phyloP scores from a whole-genome alignment of 2,329 filamentous ascomycete species.

The Xylariaceae sp. region DNA sequence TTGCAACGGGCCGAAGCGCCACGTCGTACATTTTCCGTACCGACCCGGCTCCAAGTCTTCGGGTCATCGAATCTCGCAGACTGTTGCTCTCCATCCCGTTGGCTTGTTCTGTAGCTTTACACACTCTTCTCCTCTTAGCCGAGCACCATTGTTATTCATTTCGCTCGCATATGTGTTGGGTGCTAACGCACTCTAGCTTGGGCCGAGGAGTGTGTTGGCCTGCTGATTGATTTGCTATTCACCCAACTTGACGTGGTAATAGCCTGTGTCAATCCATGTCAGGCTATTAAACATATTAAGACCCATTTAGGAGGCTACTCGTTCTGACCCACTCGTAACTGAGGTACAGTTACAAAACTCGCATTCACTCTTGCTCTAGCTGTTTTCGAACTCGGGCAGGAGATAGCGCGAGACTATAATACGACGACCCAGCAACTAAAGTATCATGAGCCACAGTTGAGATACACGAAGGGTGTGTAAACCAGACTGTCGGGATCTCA shows the following conservation, averaged over 20 bases:
- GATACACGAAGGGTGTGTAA: slow-evolving; percentile 12
- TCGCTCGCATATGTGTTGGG: background rate
- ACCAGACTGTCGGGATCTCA: slow-evolving; percentile 22
- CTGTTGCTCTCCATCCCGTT: background rate
- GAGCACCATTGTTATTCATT: background rate
- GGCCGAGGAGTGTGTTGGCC: background rate
- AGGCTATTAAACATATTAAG: slow-evolving; percentile 1
- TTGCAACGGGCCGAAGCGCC: background rate
- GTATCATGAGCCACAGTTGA: slow-evolving; percentile 10
- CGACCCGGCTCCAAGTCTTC: slow-evolving; percentile 5
- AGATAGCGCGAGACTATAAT: slow-evolving; percentile 14
- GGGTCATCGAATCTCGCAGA: slow-evolving; percentile 5
- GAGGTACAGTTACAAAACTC: background rate
- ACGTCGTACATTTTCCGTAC: background rate
- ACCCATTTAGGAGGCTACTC: slow-evolving; percentile 1
- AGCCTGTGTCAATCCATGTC: slow-evolving; percentile 6
- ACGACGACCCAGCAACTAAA: slow-evolving; percentile 9
- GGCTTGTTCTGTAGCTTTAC: background rate
- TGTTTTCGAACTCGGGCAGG: slow-evolving; percentile 16
- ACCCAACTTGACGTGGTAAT: slow-evolving; percentile 12
- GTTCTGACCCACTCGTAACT: slow-evolving; percentile 2
- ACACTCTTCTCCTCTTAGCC: background rate
- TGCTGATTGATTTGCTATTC: background rate
- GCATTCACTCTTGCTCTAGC: background rate
- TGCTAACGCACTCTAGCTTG: slow-evolving; percentile 1